Evolutionary conservation across 1,284 basidiomycete species (phyloP), one percentile per base, ranked within the genome.

Genomic region (Ganoderma sp.): DNA sequence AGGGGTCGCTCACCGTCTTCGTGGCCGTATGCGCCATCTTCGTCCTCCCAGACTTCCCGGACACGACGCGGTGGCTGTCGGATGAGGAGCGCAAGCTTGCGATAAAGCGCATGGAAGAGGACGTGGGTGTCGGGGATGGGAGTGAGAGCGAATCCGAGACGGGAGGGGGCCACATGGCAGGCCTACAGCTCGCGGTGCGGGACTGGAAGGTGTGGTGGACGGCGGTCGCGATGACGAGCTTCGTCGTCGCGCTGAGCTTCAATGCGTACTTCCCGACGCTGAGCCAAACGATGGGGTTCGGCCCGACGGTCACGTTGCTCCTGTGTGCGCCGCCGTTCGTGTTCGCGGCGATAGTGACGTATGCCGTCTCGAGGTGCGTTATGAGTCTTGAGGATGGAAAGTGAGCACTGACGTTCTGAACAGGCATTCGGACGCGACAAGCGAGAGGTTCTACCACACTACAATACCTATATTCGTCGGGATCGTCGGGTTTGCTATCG

Each of bases 291-390:
- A 83, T 95, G 77, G 91, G 91, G 28, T 93, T 86, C 77, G 83
- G 81, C 60, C 81, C 83, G 9, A 90, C 87, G 2, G 80, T 88
- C 22, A 88, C 91, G 0, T 80, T 94, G 22, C 78, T 94, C 61
- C 84, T 94, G 34, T 92, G 90, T 69, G 91, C 90, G 7, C 93
- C 93, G 42, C 93, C 93, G 12, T 95, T 90, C 86, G 80, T 88
- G 17, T 88, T 93, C 76, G 85, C 91, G 0, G 87, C 88, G 10
- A 78, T 88, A 19, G 81, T 86, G 25, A 82, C 85, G 3, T 84
- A 87, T 54, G 66, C 76, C 9, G 73, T 87, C 12, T 85, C 87
- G 2, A 82, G 83, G 88, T 88, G 64, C 39, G 78, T 68, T 66
- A 41, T 34, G 9, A 8, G 12, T 37, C 28, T 52, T 34, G 48